Evolutionary conservation across 2,329 filamentous ascomycete species (phyloP).

Genomic region (Chrysoporthe cubensis): DNA sequence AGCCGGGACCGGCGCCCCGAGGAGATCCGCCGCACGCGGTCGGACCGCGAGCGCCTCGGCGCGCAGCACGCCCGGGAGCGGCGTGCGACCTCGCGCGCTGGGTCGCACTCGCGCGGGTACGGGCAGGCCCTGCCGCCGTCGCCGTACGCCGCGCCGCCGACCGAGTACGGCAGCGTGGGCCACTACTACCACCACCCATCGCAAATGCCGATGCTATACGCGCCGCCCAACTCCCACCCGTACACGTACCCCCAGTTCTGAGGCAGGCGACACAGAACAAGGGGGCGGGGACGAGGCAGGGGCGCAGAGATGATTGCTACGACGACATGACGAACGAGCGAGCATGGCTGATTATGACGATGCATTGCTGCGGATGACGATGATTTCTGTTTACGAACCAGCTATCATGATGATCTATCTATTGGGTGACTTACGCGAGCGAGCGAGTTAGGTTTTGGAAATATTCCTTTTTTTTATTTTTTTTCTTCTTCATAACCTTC

Average conservation of each 20-base stretch:
- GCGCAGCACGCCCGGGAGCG: conserved; percentile 46
- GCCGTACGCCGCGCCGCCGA: neutral
- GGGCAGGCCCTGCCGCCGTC: conserved; percentile 13
- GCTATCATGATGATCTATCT: conserved; percentile 9
- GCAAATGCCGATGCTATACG: conserved; percentile 18
- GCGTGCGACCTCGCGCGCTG: conserved; percentile 55
- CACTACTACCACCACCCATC: neutral
- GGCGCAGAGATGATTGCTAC: conserved; percentile 13
- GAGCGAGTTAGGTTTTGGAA: conserved; percentile 2
- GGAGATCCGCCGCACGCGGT: conserved; percentile 39
- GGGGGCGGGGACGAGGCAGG: too few species aligned
- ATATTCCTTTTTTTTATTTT: neutral
- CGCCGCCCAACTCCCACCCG: conserved; percentile 25
- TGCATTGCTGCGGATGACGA: neutral
- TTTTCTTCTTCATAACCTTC: neutral
- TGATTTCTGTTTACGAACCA: neutral
- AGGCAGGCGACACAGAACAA: neutral
- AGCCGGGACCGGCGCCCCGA: neutral
- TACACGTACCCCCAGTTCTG: conserved; percentile 22
- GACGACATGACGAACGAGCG: conserved; percentile 19
- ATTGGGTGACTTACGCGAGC: conserved; percentile 9
- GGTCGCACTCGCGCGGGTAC: conserved; percentile 44
- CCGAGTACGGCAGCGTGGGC: conserved; percentile 20
- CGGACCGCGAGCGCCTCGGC: conserved; percentile 44
- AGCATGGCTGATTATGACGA: conserved; percentile 17